Evolutionary conservation across 352 stramenopile species (phyloP).

Genomic region (Phytophthora hybrid): DNA sequence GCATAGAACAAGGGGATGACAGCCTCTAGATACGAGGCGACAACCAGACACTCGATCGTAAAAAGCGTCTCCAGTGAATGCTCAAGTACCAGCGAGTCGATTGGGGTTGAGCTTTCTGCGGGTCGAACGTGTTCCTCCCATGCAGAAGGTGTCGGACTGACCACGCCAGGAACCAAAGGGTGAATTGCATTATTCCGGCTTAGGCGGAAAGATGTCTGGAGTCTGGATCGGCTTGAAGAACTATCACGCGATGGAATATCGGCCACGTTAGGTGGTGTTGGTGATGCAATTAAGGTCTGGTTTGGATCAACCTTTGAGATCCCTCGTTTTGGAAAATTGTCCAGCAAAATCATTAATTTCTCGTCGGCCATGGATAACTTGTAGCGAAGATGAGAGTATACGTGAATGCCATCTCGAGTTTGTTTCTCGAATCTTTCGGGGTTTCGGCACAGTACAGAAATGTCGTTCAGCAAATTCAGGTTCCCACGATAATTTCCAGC

Average conservation of each 20-base stretch:
- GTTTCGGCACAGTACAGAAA: conserved; percentile 10
- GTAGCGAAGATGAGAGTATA: conserved; percentile 17
- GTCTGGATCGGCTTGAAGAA: neutral
- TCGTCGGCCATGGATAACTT: conserved; percentile 2
- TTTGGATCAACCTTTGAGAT: neutral
- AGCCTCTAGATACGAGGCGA: conserved; percentile 47
- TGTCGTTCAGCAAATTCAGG: neutral
- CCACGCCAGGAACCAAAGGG: conserved; percentile 1
- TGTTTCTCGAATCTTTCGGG: conserved; percentile 3
- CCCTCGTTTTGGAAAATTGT: neutral
- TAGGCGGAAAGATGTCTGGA: neutral
- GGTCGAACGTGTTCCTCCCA: neutral
- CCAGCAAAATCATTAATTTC: conserved; percentile 6
- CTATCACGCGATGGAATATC: neutral
- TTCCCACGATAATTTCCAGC: neutral
- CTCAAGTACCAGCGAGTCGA: conserved; percentile 2
- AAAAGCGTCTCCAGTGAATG: conserved; percentile 33
- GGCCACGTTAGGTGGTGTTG: neutral
- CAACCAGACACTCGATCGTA: conserved; percentile 41
- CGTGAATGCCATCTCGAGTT: neutral
- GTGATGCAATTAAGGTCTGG: neutral
- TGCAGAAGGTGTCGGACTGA: neutral
- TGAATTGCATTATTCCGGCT: conserved; percentile 4
- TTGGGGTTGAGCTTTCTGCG: neutral
- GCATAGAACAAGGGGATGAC: conserved; percentile 44